These are phyloP conservation scores for Saitozyma sp. DNA, from an alignment of 768 basidiomycete genomes.

Conservation along the genomic window DNA sequence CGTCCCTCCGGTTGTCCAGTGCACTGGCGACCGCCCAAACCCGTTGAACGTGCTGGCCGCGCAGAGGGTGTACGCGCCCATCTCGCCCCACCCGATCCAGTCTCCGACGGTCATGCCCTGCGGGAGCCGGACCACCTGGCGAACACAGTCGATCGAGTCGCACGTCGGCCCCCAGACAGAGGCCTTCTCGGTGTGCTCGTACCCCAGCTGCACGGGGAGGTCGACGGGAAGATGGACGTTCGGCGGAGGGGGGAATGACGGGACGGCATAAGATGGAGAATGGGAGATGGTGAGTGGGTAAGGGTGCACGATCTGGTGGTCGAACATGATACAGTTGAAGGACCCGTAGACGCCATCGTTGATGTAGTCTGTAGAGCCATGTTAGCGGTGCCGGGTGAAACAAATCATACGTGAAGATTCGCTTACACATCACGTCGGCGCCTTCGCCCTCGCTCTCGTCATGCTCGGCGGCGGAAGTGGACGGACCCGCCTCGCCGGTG, in stretches of 20 bases:
- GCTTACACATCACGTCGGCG: conserved; percentile 85
- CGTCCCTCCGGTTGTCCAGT: conserved; percentile 48
- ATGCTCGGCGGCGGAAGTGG: conserved; percentile 49
- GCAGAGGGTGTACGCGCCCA: conserved; percentile 99
- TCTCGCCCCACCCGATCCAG: conserved; percentile 95
- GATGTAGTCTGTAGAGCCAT: conserved; percentile 75
- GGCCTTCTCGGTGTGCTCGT: conserved; percentile 49
- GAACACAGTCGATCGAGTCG: conserved; percentile 92
- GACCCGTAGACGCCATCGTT: conserved; percentile 96
- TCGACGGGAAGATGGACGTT: conserved; percentile 52
- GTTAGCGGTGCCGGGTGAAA: neutral
- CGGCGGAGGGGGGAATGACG: conserved; percentile 47
- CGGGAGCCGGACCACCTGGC: conserved; percentile 63
- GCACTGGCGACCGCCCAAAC: conserved; percentile 40
- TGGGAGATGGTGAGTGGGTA: conserved; percentile 56
- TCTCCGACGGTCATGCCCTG: conserved; percentile 79
- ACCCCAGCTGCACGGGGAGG: conserved; percentile 51
- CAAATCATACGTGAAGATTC: too few species aligned
- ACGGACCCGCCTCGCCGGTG: conserved; percentile 50
- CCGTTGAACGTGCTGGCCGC: conserved; percentile 96
- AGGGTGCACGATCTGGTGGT: conserved; percentile 90
- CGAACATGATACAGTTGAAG: conserved; percentile 75
- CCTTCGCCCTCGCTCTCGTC: conserved; percentile 55
- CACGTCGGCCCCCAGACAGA: conserved; percentile 99
- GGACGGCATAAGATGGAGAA: conserved; percentile 19